Percentiles rank a stretch among this genome's conserved stretches.
These are phyloP conservation scores for Globisporangium alternatum DNA, from an alignment of 352 stramenopile species.

Conservation along the genomic window DNA sequence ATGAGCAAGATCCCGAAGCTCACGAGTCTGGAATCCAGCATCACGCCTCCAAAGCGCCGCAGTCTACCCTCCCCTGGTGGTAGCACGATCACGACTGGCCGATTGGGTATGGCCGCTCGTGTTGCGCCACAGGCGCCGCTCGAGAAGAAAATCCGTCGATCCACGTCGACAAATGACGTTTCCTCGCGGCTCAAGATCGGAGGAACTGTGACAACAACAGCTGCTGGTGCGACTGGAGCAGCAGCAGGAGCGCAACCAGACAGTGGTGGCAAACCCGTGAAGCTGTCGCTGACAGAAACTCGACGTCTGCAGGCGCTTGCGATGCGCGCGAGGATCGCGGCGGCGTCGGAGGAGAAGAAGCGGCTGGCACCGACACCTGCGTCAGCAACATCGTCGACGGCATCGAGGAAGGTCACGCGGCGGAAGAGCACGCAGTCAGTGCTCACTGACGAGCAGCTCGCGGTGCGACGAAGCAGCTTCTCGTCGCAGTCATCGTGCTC, in stretches of 20 bases:
- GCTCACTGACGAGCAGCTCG: conserved; percentile 40
- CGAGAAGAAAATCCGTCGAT: conserved; percentile 15
- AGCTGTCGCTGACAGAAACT: conserved; percentile 30
- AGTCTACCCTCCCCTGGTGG: conserved; percentile 16
- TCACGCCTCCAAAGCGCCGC: conserved; percentile 26
- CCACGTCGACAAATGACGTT: conserved; percentile 12
- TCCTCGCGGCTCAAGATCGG: conserved; percentile 14
- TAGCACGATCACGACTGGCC: conserved; percentile 18
- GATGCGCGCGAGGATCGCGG: conserved; percentile 32
- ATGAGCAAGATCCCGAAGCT: conserved; percentile 16
- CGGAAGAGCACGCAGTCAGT: conserved; percentile 20
- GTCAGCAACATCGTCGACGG: conserved; percentile 3
- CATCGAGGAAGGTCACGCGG: neutral
- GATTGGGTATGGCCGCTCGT: conserved; percentile 44
- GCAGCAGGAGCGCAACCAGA: conserved; percentile 1
- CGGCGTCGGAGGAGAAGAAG: conserved; percentile 27
- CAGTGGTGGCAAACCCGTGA: conserved; percentile 20
- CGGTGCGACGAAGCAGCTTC: conserved; percentile 45
- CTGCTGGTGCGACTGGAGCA: neutral
- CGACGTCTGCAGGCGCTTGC: conserved; percentile 30
- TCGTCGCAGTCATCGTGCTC: conserved; percentile 50
- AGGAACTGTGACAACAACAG: neutral
- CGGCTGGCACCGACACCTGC: conserved; percentile 14
- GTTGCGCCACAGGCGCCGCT: conserved; percentile 19
- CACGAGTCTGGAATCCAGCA: conserved; percentile 6